Base-by-base conservation (phyloP, 2,329 filamentous ascomycete genomes). In the Metarhizium sp. region DNA sequence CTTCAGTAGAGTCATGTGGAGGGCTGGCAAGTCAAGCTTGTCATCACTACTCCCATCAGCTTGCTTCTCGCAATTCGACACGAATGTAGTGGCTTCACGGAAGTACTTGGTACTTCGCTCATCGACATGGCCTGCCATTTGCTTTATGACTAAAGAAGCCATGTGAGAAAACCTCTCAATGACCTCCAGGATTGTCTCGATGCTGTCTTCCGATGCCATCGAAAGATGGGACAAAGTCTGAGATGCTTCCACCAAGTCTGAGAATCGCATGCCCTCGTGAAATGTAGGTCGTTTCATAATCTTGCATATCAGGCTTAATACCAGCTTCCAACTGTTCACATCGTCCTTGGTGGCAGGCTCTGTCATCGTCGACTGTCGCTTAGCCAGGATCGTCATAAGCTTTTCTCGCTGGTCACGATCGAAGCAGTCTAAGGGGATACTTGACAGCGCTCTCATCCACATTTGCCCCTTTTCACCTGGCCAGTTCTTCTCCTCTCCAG, bases 261-360 rank as follows among this genome's bases (percentile, higher is more conserved):
- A 59, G 51, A 75, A 81, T 1, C 57, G 62, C 67, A 80, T 73
- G 0, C 64, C 69, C 59, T 77, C 68, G 59, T 81, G 78, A 55
- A 79, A 79, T 0, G 77, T 79, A 0, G 78, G 72, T n/a, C 72
- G 71, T 5, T 66, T 64, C 73, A 80, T 78, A 29, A 81, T 64
- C 60, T 78, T 81, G 2, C 72, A 64, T 59, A 75, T 72, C 50
- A 82, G 60, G 20, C 73, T 70, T 6, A 82, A 65, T 5, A 77
- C 61, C 10, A 68, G 56, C 51, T 67, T 71, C 68, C 71, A 74
- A 10, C 63, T 60, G 10, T 66, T 60, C 2, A 66, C 38, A 4
- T 66, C 58, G 3, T 67, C 51, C 25, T 61, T 59, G 32, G 64
- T 64, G 2, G 62, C 63, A 4, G 61, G 54, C 43, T 67, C 65